Percentiles rank a stretch among this genome's conserved stretches.
Conservation (phyloP, 2,329 filamentous ascomycete species). For the Gaeumannomyces sp. region DNA sequence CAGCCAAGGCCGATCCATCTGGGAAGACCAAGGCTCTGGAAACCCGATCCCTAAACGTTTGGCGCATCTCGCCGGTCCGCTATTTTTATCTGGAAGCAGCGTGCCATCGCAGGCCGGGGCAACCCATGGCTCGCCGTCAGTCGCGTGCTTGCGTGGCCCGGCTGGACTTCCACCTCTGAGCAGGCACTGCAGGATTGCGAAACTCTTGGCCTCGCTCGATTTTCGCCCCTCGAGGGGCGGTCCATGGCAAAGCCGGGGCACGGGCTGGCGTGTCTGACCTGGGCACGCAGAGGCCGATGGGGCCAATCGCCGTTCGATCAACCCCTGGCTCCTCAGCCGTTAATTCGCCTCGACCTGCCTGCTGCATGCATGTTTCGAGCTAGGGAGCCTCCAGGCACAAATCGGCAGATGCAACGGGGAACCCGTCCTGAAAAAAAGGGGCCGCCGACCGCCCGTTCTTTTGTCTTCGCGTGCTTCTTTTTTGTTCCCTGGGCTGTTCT, state of each 20-base stretch:
- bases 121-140: not conserved
- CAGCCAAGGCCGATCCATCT: not conserved
- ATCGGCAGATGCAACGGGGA: not conserved
- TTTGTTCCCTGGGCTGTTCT: not conserved
- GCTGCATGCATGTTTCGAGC: not conserved
- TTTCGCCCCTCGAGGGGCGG: not conserved
- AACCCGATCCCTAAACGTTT: not conserved
- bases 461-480: not conserved
- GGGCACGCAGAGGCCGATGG: not conserved
- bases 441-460: not conserved
- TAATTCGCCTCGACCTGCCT: not conserved
- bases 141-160: not conserved
- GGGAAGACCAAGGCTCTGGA: not conserved
- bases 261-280: not conserved
- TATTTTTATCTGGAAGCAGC: not conserved
- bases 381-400: not conserved
- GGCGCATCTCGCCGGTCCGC: not conserved
- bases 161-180: conserved; percentile 1
- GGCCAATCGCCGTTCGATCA: not conserved
- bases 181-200: no score
- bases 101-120: not conserved
- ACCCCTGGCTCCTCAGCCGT: not conserved
- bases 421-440: not conserved
- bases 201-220: not conserved
- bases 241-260: not conserved